These are phyloP conservation scores for Sordaria brevicollis DNA, from an alignment of 495 filamentous ascomycete genomes.

Conservation along the genomic window DNA sequence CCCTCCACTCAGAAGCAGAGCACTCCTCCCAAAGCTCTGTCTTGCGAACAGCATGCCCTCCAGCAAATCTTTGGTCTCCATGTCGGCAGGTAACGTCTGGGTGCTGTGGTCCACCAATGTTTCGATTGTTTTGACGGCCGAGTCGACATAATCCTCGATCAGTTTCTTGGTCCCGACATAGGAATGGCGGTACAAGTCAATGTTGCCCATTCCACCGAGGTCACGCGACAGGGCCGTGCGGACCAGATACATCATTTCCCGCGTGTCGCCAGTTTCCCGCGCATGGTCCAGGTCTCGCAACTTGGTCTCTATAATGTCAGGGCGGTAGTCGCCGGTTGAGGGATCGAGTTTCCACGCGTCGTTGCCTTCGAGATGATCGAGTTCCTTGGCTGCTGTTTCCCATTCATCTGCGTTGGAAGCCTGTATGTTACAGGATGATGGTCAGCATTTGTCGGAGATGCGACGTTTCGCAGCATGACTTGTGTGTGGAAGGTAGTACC, in stretches of 20 bases:
- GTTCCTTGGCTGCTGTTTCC: constrained; percentile 58
- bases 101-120: constrained; percentile 56
- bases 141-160: constrained; percentile 78
- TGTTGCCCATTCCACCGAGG: constrained; percentile 77
- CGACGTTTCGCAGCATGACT: background rate
- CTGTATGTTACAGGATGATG: constrained; percentile 22
- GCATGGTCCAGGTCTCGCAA: constrained; percentile 68
- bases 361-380: constrained; percentile 74
- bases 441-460: background rate
- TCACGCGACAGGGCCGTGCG: constrained; percentile 73
- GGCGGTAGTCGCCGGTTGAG: constrained; percentile 53
- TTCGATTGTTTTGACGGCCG: constrained; percentile 60
- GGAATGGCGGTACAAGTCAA: constrained; percentile 71
- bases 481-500: constrained; percentile 6
- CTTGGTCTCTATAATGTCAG: constrained; percentile 53
- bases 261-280: constrained; percentile 59
- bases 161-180: constrained; percentile 79
- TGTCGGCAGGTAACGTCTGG: constrained; percentile 33
- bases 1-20: constrained; percentile 77
- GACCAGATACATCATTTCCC: constrained; percentile 64
- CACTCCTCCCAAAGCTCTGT: constrained; percentile 83
- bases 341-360: constrained; percentile 66
- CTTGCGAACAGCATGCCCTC: constrained; percentile 54
- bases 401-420: constrained; percentile 56
- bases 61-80: constrained; percentile 56